These are phyloP conservation scores for Candida golubevii DNA, from an alignment of 805 yeast genomes.

Conservation along the genomic window DNA sequence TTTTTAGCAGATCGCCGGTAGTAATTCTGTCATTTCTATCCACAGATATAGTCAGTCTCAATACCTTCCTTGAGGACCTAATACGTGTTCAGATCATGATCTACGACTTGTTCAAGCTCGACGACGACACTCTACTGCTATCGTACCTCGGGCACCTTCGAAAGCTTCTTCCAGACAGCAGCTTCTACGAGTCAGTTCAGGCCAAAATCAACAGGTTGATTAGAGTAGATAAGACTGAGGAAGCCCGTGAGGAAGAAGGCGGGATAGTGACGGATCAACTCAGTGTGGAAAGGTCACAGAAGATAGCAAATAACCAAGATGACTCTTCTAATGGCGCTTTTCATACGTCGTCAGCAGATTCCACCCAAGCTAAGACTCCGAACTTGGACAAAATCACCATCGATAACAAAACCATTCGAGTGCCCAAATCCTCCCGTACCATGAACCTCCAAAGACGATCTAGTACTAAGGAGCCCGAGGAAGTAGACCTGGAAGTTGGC, in stretches of 20 bases:
- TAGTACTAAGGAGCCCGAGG: constrained; percentile 1
- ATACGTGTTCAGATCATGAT: constrained; percentile 17
- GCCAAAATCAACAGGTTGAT: constrained; percentile 29
- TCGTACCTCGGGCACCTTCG: constrained; percentile 19
- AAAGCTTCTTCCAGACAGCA: constrained; percentile 20
- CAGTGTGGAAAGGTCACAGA: no score
- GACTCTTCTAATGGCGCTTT: no score
- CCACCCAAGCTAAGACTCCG: neutral
- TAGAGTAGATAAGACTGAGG: constrained; percentile 7
- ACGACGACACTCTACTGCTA: constrained; percentile 9
- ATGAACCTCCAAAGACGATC: constrained; percentile 15
- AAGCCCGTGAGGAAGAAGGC: no score
- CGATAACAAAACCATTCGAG: constrained; percentile 11
- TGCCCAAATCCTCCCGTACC: constrained; percentile 16
- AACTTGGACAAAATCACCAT: constrained; percentile 12
- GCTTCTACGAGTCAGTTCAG: constrained; percentile 29
- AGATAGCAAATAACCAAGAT: no score
- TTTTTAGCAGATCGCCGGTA: constrained; percentile 28
- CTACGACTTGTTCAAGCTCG: constrained; percentile 11
- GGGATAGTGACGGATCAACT: no score
- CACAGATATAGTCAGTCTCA: constrained; percentile 20
- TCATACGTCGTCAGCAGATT: no score
- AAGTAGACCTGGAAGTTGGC: neutral
- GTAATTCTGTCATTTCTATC: constrained; percentile 23
- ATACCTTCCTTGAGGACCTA: constrained; percentile 23